A percentile compares a stretch with the other conserved stretches of the same genome.
Conservation (phyloP, 495 filamentous ascomycete genomes). For the Usnea hakonensis region DNA sequence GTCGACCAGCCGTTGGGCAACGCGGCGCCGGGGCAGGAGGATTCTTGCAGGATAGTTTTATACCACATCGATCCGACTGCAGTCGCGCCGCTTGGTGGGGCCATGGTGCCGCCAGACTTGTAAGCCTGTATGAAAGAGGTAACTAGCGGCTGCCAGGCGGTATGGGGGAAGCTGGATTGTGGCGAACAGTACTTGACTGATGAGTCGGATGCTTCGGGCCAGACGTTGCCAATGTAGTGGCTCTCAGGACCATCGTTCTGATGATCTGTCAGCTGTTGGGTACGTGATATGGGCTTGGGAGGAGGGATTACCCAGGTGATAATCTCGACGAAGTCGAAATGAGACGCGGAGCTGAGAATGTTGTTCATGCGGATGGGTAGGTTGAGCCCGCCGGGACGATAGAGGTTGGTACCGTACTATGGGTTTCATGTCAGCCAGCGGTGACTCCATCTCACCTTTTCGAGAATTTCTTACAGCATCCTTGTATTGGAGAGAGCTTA, state of each 20-base stretch:
- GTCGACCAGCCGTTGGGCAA: not conserved
- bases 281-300: not conserved
- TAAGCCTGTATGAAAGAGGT: constrained; percentile 32
- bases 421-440: not conserved
- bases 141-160: constrained; percentile 30
- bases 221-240: constrained; percentile 41
- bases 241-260: constrained; percentile 38
- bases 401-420: constrained; percentile 31
- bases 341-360: constrained; percentile 20
- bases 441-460: not conserved
- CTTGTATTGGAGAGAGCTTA: constrained; percentile 39
- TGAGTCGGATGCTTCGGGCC: constrained; percentile 25
- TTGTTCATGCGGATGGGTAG: constrained; percentile 29
- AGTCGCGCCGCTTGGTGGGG: not conserved
- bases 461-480: constrained; percentile 21
- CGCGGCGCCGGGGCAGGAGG: constrained; percentile 8
- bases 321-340: constrained; percentile 28
- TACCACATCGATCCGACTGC: constrained; percentile 22
- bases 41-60: constrained; percentile 15
- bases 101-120: constrained; percentile 26
- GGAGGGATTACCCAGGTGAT: constrained; percentile 27
- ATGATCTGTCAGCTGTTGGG: not conserved
- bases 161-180: constrained; percentile 25
- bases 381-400: constrained; percentile 37
- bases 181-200: constrained; percentile 28